These are phyloP conservation scores for Hypoxylon perforatum DNA, from an alignment of 495 filamentous ascomycete genomes.

Conservation along the genomic window DNA sequence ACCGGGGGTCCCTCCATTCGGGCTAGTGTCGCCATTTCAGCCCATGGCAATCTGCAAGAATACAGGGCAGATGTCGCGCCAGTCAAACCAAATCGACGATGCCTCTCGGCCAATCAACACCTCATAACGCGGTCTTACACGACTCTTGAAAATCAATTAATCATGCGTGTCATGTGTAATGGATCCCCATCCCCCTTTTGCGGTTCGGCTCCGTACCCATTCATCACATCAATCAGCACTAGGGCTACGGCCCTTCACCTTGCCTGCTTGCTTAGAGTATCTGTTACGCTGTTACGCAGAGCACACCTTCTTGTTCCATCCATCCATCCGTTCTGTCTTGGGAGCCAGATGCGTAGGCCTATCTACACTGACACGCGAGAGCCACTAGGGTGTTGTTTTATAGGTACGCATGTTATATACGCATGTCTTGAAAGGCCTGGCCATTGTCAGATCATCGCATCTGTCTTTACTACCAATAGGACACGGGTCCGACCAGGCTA, in stretches of 20 bases:
- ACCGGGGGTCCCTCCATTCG: slow-evolving; percentile 36
- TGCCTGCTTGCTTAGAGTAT: slow-evolving; percentile 27
- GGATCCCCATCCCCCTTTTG: slow-evolving; percentile 41
- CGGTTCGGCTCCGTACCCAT: slow-evolving; percentile 22
- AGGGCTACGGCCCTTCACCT: slow-evolving; percentile 32
- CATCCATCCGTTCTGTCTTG: slow-evolving; percentile 13
- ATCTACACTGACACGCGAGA: slow-evolving; percentile 27
- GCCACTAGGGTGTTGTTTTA: slow-evolving; percentile 8
- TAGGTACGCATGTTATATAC: slow-evolving; percentile 6
- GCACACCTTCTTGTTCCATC: slow-evolving; percentile 48
- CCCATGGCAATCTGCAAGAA: slow-evolving; percentile 43
- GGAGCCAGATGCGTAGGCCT: slow-evolving; percentile 21
- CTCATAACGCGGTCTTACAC: slow-evolving; percentile 49
- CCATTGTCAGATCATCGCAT: slow-evolving; percentile 37
- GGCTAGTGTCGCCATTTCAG: slow-evolving; percentile 44
- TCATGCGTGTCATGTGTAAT: slow-evolving; percentile 50
- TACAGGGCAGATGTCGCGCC: slow-evolving; percentile 47
- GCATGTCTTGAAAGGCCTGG: slow-evolving; percentile 29
- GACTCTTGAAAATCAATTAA: slow-evolving; percentile 48
- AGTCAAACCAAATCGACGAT: slow-evolving; percentile 37
- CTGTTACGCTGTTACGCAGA: slow-evolving; percentile 28
- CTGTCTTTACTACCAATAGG: slow-evolving; percentile 19
- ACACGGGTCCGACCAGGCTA: slow-evolving; percentile 31
- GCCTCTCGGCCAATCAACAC: slow-evolving; percentile 43
- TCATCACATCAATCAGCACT: slow-evolving; percentile 37